Conservation (phyloP, 164 flowering plant species). For the Chloranthus sessilifolius region DNA sequence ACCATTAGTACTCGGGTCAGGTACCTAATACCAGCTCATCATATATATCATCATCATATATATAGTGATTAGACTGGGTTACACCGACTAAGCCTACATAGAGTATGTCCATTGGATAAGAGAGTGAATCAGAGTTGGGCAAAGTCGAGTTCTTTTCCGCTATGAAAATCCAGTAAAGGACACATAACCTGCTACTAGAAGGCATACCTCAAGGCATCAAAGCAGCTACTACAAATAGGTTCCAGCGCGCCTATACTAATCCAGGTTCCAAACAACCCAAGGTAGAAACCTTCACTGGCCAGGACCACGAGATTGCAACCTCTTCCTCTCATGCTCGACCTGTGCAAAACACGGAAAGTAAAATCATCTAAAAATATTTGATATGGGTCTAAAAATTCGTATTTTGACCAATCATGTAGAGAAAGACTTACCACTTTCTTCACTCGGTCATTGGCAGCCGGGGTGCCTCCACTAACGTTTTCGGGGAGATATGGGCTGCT, state of each 20-base stretch:
- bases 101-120: no score
- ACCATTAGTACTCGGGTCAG: no score
- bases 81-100: no score
- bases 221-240: no score
- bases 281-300: conserved; percentile 27
- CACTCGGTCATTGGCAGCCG: conserved; percentile 93
- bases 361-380: background rate
- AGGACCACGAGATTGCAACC: conserved; percentile 48
- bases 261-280: background rate
- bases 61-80: no score
- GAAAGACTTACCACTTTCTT: conserved; percentile 74
- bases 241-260: background rate
- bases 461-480: conserved; percentile 79
- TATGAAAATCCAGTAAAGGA: no score
- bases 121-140: no score
- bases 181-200: no score
- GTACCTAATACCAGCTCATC: no score
- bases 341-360: conserved; percentile 10
- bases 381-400: background rate
- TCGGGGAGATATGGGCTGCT: conserved; percentile 87
- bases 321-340: conserved; percentile 82
- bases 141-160: no score
- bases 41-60: no score
- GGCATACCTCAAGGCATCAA: no score
- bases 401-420: background rate